Evolutionary conservation across 768 basidiomycete species (phyloP).

Genomic region (Boletellus emodensis): DNA sequence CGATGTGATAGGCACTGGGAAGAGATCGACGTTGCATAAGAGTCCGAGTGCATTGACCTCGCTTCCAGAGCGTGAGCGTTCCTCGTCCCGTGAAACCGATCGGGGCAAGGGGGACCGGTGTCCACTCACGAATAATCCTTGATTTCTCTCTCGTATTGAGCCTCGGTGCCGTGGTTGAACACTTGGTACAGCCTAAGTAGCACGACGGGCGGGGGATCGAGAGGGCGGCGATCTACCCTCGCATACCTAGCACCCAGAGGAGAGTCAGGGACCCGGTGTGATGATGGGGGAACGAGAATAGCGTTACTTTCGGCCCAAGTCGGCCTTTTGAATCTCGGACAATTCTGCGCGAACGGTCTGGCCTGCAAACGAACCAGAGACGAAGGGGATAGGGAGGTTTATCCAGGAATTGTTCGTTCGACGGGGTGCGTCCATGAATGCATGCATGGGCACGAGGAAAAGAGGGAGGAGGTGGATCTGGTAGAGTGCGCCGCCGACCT

Average conservation of each 20-base stretch:
- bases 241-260: conserved; percentile 41
- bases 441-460: conserved; percentile 16
- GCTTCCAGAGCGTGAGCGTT: conserved; percentile 35
- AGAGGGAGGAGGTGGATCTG: neutral
- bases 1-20: conserved; percentile 45
- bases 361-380: conserved; percentile 58
- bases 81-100: neutral
- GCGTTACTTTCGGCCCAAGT: conserved; percentile 61
- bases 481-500: conserved; percentile 2
- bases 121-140: conserved; percentile 45
- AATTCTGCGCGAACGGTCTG: conserved; percentile 51
- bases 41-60: conserved; percentile 61
- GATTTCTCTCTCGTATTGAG: conserved; percentile 46
- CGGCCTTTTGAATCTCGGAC: conserved; percentile 61
- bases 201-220: conserved; percentile 64
- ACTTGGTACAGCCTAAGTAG: conserved; percentile 51
- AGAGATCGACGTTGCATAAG: conserved; percentile 75
- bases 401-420: conserved; percentile 28
- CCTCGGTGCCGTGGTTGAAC: conserved; percentile 35
- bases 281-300: neutral
- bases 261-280: conserved; percentile 2
- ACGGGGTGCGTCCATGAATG: conserved; percentile 15
- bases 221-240: conserved; percentile 58
- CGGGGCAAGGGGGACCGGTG: neutral
- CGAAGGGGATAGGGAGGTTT: conserved; percentile 48